Conservation (phyloP, 2,329 filamentous ascomycete species). For the Ciborinia camelliae region DNA sequence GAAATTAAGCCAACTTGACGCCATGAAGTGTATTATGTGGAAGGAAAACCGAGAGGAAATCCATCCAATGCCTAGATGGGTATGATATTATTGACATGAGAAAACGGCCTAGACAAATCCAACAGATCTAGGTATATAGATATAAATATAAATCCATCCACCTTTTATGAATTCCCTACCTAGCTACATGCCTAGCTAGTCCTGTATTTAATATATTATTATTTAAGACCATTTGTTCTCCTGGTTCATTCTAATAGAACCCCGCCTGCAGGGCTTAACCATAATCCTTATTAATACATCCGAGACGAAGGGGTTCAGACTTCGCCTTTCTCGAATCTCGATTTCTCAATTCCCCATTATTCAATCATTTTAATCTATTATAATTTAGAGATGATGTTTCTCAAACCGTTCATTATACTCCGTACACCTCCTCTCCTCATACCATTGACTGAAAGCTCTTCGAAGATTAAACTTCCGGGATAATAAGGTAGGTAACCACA, state of each 20-base stretch:
- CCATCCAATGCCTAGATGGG: too few species aligned
- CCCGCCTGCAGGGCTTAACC: conserved; percentile 4
- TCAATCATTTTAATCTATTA: too few species aligned
- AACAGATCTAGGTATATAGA: not conserved
- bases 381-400: not conserved
- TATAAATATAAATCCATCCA: not conserved
- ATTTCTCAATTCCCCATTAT: not conserved
- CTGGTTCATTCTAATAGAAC: not conserved
- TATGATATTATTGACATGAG: too few species aligned
- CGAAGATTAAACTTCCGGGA: not conserved
- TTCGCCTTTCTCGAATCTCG: not conserved
- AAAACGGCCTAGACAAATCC: not conserved
- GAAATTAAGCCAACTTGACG: not conserved
- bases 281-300: not conserved
- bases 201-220: too few species aligned
- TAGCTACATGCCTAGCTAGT: too few species aligned
- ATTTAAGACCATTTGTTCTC: not conserved
- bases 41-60: not conserved
- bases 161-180: not conserved
- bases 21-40: not conserved
- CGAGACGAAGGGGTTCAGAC: not conserved
- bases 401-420: not conserved
- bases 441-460: too few species aligned
- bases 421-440: too few species aligned
- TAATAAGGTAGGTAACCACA: too few species aligned